Evolutionary conservation across 768 basidiomycete genomes (phyloP), one percentile per base, ranked within the genome.

Genomic region (Udeniomyces megalosporus): DNA sequence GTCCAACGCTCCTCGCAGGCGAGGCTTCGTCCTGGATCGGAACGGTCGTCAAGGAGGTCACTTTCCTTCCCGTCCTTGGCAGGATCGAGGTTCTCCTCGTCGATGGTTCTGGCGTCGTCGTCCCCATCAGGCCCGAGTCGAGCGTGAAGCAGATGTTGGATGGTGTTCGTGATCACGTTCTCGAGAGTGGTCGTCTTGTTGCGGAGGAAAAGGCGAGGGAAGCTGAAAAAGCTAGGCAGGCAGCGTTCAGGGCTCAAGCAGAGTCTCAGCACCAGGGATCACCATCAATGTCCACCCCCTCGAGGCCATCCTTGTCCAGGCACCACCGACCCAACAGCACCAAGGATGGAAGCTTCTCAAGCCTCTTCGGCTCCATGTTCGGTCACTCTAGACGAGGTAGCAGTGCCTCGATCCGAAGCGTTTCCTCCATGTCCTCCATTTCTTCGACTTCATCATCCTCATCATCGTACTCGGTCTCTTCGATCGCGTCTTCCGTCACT

Each of bases 21-120:
- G 74, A 75, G 54, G 70, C 71, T 58, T 71, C 73, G 15, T 69
- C 67, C 29, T 75, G 74, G 74, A 71, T 75, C 56, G 50, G 61
- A 24, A 72, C 72, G 53, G 67, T 71, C 60, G 66, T 75, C 52
- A 68, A 73, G 66, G 73, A 75, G 60, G 74, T 74, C 59, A 74
- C 74, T 22, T 75, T 75, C 61, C 68, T 68, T 20, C 64, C 73
- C 2, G 62, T 69, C n/a, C 28, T 65, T 0, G 52, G 66, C 1
- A 26, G 62, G 24, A 68, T 73, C 61, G 64, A 65, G 12, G 66
- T 72, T 48, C 66, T 71, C 60, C 66, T 71, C 46, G 68, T 71
- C 61, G 72, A 73, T 52, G 71, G 70, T 3, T 62, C 67, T 8
- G 60, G 65, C 6, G 54, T 66, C 28, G 51, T 59, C 12, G 60